Percentiles rank a stretch among this genome's conserved stretches.
phyloP scores from a whole-genome alignment of 2,329 filamentous ascomycete species.

The Elsinoe perseae region DNA sequence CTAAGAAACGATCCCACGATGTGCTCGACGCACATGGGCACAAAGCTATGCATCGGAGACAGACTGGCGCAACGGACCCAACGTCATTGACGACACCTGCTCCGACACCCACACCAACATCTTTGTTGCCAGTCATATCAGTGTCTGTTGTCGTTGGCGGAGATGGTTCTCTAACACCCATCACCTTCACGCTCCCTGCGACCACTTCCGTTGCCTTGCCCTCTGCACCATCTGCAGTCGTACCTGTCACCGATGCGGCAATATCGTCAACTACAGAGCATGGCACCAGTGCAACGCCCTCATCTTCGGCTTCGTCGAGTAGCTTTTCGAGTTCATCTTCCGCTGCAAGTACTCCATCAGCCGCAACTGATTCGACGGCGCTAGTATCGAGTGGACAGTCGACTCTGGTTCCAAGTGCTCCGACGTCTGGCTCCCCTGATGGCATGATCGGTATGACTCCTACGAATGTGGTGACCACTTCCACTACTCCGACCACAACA shows the following conservation, averaged over 20 bases:
- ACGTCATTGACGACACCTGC: slow-evolving; percentile 8
- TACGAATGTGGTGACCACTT: background rate
- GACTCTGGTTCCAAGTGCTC: slow-evolving; percentile 1
- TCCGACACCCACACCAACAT: slow-evolving; percentile 13
- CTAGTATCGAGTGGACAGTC: background rate
- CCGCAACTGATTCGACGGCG: background rate
- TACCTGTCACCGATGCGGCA: slow-evolving; percentile 7
- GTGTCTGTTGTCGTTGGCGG: background rate
- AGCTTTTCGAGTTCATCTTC: background rate
- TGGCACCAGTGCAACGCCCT: background rate
- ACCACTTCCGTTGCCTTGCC: background rate
- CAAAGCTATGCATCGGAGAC: slow-evolving; percentile 6
- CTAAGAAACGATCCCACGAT: slow-evolving; percentile 13
- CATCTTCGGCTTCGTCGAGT: background rate
- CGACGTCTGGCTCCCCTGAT: slow-evolving; percentile 14
- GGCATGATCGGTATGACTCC: slow-evolving; percentile 16
- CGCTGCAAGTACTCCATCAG: background rate
- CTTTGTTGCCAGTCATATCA: background rate
- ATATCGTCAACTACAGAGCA: background rate
- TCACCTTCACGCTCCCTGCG: background rate
- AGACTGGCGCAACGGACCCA: slow-evolving; percentile 4
- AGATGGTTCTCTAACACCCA: background rate
- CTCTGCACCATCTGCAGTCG: background rate
- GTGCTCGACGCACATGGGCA: slow-evolving; percentile 10
- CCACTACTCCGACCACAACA: background rate